Evolutionary conservation across 768 basidiomycete genomes (phyloP).

Genomic region (Melanogaster broomeanus): DNA sequence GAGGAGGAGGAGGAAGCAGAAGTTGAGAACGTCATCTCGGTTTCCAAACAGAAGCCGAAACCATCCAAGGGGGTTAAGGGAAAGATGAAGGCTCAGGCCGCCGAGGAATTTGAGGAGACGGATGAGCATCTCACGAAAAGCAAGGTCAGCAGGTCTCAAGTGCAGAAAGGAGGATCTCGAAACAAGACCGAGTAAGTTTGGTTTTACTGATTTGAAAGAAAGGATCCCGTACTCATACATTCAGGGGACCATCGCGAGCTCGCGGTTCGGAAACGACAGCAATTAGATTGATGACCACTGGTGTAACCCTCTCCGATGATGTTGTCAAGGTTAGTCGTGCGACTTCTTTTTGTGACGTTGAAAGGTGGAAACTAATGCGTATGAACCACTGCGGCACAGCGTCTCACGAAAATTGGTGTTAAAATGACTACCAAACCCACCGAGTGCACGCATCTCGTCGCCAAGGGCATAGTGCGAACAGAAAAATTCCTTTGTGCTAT

Average conservation of each 20-base stretch:
- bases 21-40: conserved; percentile 16
- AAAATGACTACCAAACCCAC: conserved; percentile 57
- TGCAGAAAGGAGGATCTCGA: conserved; percentile 11
- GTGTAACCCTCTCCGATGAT: conserved; percentile 56
- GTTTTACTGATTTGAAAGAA: neutral
- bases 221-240: neutral
- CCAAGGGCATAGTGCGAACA: conserved; percentile 70
- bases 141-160: conserved; percentile 1
- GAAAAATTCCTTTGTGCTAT: conserved; percentile 88
- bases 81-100: neutral
- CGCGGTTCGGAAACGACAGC: conserved; percentile 12
- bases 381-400: conserved; percentile 37
- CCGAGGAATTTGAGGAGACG: conserved; percentile 2
- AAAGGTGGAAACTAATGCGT: neutral
- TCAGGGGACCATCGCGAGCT: neutral
- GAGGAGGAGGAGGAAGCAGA: conserved; percentile 29
- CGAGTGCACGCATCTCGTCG: conserved; percentile 82
- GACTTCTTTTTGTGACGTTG: neutral
- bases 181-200: conserved; percentile 3
- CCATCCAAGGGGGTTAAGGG: conserved; percentile 3
- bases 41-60: conserved; percentile 15
- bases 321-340: conserved; percentile 53
- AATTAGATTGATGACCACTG: conserved; percentile 68
- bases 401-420: conserved; percentile 64
- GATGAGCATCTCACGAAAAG: conserved; percentile 1